These are phyloP conservation scores for Cladosporium sp. DNA, from an alignment of 2,329 filamentous ascomycete genomes.

Conservation along the genomic window DNA sequence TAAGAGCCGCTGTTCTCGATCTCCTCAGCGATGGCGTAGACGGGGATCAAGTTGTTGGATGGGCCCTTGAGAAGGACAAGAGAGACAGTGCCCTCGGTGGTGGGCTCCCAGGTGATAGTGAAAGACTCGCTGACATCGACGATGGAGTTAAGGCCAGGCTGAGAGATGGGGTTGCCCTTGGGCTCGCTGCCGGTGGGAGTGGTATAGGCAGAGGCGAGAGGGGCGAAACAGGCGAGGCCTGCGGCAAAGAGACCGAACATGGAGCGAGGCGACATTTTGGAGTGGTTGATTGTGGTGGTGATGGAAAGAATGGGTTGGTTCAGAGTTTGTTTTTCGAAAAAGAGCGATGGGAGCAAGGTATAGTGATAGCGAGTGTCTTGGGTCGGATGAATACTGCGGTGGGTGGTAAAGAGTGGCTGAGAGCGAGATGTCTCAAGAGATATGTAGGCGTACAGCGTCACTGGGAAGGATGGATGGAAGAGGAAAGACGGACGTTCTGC, in stretches of 20 bases:
- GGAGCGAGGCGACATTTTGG: slow-evolving; percentile 18
- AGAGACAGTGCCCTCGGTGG: slow-evolving; percentile 47
- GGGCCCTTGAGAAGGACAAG: slow-evolving; percentile 58
- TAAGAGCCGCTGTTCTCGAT: slow-evolving; percentile 54
- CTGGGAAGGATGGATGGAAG: too few species aligned
- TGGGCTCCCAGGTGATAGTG: slow-evolving; percentile 55
- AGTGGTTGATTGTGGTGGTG: background rate
- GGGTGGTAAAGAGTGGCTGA: slow-evolving; percentile 25
- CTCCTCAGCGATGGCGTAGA: slow-evolving; percentile 47
- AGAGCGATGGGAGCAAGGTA: slow-evolving; percentile 8
- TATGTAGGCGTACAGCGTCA: background rate
- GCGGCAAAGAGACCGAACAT: slow-evolving; percentile 49
- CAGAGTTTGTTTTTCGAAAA: background rate
- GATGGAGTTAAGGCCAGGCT: slow-evolving; percentile 47
- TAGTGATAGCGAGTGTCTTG: slow-evolving; percentile 17
- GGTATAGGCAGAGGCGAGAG: slow-evolving; percentile 46
- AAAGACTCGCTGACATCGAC: slow-evolving; percentile 53
- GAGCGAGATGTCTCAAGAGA: slow-evolving; percentile 19
- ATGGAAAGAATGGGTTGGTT: background rate
- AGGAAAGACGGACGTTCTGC: too few species aligned
- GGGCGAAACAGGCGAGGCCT: slow-evolving; percentile 45
- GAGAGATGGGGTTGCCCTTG: slow-evolving; percentile 51
- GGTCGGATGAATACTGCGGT: slow-evolving; percentile 6
- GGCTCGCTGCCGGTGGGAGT: slow-evolving; percentile 29
- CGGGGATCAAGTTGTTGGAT: slow-evolving; percentile 48